Percentiles rank a stretch among this genome's conserved stretches.
These are phyloP conservation scores for Boletus pseudo-olivaceus DNA, from an alignment of 768 basidiomycete genomes.

Conservation along the genomic window DNA sequence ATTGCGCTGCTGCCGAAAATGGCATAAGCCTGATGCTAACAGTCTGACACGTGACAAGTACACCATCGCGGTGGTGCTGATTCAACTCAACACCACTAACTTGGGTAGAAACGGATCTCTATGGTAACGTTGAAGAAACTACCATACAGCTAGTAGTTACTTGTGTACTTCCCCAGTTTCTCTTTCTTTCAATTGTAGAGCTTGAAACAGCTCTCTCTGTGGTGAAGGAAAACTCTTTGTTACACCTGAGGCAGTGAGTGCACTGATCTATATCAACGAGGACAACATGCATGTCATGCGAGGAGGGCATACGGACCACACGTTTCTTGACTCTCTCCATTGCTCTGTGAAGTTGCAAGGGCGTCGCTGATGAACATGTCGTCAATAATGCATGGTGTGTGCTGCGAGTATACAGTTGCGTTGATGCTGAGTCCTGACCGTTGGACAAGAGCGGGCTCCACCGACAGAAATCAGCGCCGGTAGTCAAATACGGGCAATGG, in stretches of 20 bases:
- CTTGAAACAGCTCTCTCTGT: too few species aligned
- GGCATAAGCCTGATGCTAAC: too few species aligned
- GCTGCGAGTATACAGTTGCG: not conserved
- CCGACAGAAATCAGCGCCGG: not conserved
- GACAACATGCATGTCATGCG: not conserved
- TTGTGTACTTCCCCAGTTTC: too few species aligned
- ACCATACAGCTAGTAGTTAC: too few species aligned
- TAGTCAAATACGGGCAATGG: constrained; percentile 2
- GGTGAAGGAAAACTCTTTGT: too few species aligned
- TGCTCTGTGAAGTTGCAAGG: not conserved
- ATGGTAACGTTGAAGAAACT: too few species aligned
- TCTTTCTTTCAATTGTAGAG: too few species aligned
- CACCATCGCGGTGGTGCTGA: too few species aligned
- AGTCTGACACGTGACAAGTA: too few species aligned
- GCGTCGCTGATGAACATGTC: not conserved
- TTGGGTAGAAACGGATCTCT: too few species aligned
- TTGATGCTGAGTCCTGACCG: not conserved
- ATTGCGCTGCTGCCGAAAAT: not conserved
- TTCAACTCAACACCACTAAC: too few species aligned
- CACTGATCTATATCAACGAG: constrained; percentile 4
- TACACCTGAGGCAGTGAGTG: not conserved
- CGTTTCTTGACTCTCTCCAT: not conserved
- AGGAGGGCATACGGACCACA: not conserved
- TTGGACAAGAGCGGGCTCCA: not conserved
- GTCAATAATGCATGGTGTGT: constrained; percentile 1